Evolutionary conservation across 2,329 filamentous ascomycete species (phyloP), one percentile per base, ranked within the genome.

Genomic region (Cladobotryum protrusum): DNA sequence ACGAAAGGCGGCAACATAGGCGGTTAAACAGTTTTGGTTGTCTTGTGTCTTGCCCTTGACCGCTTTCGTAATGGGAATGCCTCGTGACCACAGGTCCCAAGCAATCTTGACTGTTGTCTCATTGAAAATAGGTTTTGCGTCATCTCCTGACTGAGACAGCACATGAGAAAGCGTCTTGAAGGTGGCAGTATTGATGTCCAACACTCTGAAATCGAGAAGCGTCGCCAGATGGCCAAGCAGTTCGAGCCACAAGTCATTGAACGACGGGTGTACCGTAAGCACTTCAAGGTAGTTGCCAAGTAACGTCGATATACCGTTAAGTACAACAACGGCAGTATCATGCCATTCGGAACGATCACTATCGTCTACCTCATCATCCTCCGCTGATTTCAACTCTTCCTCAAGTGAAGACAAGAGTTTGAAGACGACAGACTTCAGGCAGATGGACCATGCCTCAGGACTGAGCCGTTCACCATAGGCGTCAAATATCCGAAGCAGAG

Each of bases 401-500:
- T 85, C 79, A n/a, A 91, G 83, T 0, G 82, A 83, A 4, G 83
- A 77, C 3, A 95, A 69, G 57, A 96, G 82, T 52, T 81, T 82
- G 67, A 96, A 91, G 2, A 96, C 76, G 6, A 96, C 86, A 6
- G 81, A 82, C 52, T 87, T 84, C 49, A 96, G 79, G 58, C 90
- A 93, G 24, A 92, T 77, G 43, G 85, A 84, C 91, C 90, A 97
- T 1, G 87, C 85, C 60, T 86, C 81, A 0, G 88, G 77, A 37
- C 79, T 84, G 4, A 96, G 74, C 47, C 86, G 85, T 56, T 91
- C 86, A 11, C 89, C 89, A 55, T 95, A 95, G 1, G 89, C 90
- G 64, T 96, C 90, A 55, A 97, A 90, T 17, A 97, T 96, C 42
- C 90, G 82, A 49, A 96, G 77, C 3, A 97, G 72, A 0, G 92